Evolutionary conservation across 2,329 filamentous ascomycete genomes (phyloP), one percentile per base, ranked within the genome.

Genomic region (Aspergillus luchuensis): DNA sequence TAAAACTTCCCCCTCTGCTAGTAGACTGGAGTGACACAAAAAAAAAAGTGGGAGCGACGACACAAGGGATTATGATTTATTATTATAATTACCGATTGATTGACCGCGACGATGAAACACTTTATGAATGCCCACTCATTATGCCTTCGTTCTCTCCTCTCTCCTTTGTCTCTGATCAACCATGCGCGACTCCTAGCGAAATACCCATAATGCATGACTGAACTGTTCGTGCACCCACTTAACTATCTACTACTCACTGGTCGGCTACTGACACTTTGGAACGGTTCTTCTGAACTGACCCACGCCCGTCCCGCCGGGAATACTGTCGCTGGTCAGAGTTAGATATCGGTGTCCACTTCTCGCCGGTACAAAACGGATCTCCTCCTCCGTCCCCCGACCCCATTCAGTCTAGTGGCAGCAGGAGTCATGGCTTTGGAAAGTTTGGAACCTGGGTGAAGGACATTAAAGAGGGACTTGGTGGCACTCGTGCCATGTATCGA

Each of bases 271-370:
- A 55, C 36, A 45, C 53, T 56, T 28, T 17, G 53, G 53, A 47
- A 56, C 39, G 43, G 25, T 36, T 47, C 41, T 33, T 28, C 53
- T 45, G n/a, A 23, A 36, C 17, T n/a, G 52, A 55, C 52, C 53
- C 53, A 56, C 53, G 39, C 23, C 36, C n/a, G 53, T 47, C 43
- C 53, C 52, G 52, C 52, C 52, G 41, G 23, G 23, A 55, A 55
- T 30, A 28, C 38, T 28, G 5, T 17, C 38, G 52, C 38, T 45
- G 30, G 47, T 50, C 23, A 30, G 47, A 50, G 47, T 50, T 50
- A 50, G 45, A 49, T 49, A 30, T 49, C 23, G 21, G 11, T 30
- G 45, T 49, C 45, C 45, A 49, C 45, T 30, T 49, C 21, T 49
- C 15, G 45, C 45, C 23, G 45, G 45, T 17, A 49, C 45, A 49